These are phyloP conservation scores for Boletellus deceptivus DNA, from an alignment of 1,284 basidiomycete species.

Conservation along the genomic window DNA sequence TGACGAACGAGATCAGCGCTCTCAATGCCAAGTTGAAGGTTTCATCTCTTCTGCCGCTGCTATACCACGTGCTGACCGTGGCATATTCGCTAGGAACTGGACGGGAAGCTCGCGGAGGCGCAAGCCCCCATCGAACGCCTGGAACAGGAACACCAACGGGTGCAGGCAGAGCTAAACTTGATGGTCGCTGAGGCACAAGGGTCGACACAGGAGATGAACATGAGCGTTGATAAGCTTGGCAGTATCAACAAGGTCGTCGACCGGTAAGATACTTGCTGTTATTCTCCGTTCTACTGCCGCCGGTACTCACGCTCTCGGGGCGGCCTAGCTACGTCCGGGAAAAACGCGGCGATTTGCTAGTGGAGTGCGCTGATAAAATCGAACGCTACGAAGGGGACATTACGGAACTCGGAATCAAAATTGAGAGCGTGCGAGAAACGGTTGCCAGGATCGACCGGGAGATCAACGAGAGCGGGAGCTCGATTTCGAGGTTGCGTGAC, in stretches of 20 bases:
- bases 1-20: slow-evolving; percentile 57
- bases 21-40: slow-evolving; percentile 48
- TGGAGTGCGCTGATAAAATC: slow-evolving; percentile 62
- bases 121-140: slow-evolving; percentile 68
- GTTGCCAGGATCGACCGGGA: slow-evolving; percentile 65
- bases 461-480: slow-evolving; percentile 70
- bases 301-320: not conserved
- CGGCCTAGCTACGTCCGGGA: slow-evolving; percentile 68
- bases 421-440: slow-evolving; percentile 54
- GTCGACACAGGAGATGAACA: slow-evolving; percentile 62
- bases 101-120: slow-evolving; percentile 60
- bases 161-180: slow-evolving; percentile 52
- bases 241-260: slow-evolving; percentile 63
- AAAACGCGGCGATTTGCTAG: slow-evolving; percentile 61
- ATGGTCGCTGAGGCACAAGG: slow-evolving; percentile 54
- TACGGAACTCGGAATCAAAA: slow-evolving; percentile 49
- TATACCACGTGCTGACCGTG: slow-evolving; percentile 1
- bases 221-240: slow-evolving; percentile 62
- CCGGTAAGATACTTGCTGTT: slow-evolving; percentile 42
- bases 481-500: slow-evolving; percentile 75
- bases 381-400: slow-evolving; percentile 61
- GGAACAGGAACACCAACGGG: slow-evolving; percentile 56
- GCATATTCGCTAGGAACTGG: slow-evolving; percentile 53
- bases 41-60: not conserved
- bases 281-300: not conserved